Evolutionary conservation across 768 basidiomycete species (phyloP).

Genomic region (Naganishia vishniacii): DNA sequence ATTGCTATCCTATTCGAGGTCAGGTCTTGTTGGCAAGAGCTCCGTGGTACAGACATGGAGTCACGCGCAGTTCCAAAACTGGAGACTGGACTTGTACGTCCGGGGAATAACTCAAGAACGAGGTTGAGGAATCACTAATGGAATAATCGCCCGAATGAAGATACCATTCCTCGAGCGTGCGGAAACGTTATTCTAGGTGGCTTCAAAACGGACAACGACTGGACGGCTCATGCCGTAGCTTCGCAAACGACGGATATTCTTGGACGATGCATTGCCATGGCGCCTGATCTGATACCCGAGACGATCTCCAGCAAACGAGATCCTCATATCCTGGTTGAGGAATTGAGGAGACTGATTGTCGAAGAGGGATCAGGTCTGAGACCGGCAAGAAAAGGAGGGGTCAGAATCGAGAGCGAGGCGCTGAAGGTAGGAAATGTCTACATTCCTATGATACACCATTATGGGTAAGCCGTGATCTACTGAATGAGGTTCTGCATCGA

Average conservation of each 20-base stretch:
- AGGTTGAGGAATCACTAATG: not conserved
- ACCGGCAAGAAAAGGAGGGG: conserved; percentile 43
- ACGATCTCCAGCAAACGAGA: not conserved
- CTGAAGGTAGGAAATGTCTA: not conserved
- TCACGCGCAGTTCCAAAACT: conserved; percentile 31
- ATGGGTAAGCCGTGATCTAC: conserved; percentile 35
- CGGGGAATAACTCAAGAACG: not conserved
- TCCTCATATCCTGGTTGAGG: not conserved
- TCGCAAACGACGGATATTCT: conserved; percentile 33
- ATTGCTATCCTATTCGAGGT: conserved; percentile 45
- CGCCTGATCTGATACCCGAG: conserved; percentile 34
- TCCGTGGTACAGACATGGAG: conserved; percentile 44
- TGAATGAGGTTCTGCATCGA: not conserved
- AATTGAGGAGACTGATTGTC: conserved; percentile 25
- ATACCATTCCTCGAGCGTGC: conserved; percentile 47
- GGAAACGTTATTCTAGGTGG: conserved; percentile 50
- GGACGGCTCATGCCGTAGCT: conserved; percentile 28
- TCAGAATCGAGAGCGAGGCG: conserved; percentile 25
- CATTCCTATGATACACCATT: conserved; percentile 42
- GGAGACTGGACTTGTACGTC: conserved; percentile 25
- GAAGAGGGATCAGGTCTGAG: conserved; percentile 38
- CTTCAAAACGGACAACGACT: conserved; percentile 46
- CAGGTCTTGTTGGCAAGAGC: conserved; percentile 43
- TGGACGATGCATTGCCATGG: conserved; percentile 42
- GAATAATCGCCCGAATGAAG: not conserved